phyloP scores from a whole-genome alignment of 2,329 filamentous ascomycete species.

The Calonectria honghensis region DNA sequence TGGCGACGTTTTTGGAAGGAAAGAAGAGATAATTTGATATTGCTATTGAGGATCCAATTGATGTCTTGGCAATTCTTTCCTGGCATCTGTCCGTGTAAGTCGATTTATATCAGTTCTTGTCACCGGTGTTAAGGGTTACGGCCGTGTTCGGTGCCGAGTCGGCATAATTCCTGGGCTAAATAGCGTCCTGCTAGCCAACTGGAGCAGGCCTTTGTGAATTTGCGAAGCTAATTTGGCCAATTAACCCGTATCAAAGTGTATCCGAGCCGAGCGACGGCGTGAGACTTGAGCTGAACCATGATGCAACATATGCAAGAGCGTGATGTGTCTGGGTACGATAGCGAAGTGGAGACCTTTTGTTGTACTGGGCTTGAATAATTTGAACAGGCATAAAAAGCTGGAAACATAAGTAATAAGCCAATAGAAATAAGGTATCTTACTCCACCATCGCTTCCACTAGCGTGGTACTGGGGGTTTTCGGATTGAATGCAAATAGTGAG shows the following conservation, averaged over 20 bases:
- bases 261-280: background rate
- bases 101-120: background rate
- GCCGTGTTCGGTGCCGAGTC: conserved; percentile 25
- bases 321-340: background rate
- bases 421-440: background rate
- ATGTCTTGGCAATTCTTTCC: background rate
- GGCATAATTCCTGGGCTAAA: conserved; percentile 16
- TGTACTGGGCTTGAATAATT: background rate
- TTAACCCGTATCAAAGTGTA: background rate
- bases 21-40: background rate
- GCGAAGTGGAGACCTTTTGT: background rate
- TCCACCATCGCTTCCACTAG: background rate
- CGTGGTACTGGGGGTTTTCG: background rate
- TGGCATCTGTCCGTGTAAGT: background rate
- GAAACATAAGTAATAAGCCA: background rate
- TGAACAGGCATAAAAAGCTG: background rate
- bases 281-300: background rate
- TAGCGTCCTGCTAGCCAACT: background rate
- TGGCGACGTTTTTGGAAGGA: background rate
- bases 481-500: background rate
- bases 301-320: background rate
- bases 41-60: background rate
- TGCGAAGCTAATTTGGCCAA: background rate
- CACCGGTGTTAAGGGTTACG: conserved; percentile 30
- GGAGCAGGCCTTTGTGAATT: too few relatives aligned